Percentiles rank a stretch among this genome's conserved stretches.
These are phyloP conservation scores for Hagleromyces aurorensis DNA, from an alignment of 805 yeast species.

Conservation along the genomic window DNA sequence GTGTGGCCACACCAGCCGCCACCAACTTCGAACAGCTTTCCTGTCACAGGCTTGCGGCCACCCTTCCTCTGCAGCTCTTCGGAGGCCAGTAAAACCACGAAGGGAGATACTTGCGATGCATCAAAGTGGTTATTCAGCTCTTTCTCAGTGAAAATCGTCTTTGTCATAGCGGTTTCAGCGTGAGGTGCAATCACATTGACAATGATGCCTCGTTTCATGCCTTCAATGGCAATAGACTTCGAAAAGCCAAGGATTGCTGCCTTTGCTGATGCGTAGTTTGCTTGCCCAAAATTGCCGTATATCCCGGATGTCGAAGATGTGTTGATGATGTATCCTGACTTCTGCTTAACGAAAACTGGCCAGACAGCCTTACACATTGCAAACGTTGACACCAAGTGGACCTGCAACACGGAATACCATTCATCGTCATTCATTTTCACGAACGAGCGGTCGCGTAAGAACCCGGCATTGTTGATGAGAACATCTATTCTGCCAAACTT, in stretches of 20 bases:
- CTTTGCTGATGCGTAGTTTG: conserved; percentile 92
- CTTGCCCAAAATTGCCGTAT: conserved; percentile 96
- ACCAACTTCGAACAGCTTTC: conserved; percentile 85
- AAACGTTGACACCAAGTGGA: conserved; percentile 78
- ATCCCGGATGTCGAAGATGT: conserved; percentile 95
- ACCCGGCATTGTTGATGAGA: conserved; percentile 90
- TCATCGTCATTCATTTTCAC: conserved; percentile 74
- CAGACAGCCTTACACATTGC: conserved; percentile 82
- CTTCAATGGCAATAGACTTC: conserved; percentile 84
- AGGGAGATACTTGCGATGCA: conserved; percentile 86
- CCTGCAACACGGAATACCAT: conserved; percentile 74
- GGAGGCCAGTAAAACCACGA: conserved; percentile 70
- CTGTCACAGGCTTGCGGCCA: conserved; percentile 42
- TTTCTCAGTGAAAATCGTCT: conserved; percentile 69
- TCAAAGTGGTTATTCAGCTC: conserved; percentile 71
- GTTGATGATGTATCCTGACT: conserved; percentile 75
- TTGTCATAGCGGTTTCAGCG: conserved; percentile 97
- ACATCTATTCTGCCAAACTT: conserved; percentile 79
- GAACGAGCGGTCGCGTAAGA: conserved; percentile 82
- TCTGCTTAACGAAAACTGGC: conserved; percentile 79
- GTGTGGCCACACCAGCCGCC: conserved; percentile 96
- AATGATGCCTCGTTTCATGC: conserved; percentile 65
- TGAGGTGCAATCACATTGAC: conserved; percentile 91
- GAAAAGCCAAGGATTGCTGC: conserved; percentile 81
- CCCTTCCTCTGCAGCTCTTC: conserved; percentile 46